These are phyloP conservation scores for Allantophomopsis lycopodina DNA, from an alignment of 2,329 filamentous ascomycete species.

Conservation along the genomic window DNA sequence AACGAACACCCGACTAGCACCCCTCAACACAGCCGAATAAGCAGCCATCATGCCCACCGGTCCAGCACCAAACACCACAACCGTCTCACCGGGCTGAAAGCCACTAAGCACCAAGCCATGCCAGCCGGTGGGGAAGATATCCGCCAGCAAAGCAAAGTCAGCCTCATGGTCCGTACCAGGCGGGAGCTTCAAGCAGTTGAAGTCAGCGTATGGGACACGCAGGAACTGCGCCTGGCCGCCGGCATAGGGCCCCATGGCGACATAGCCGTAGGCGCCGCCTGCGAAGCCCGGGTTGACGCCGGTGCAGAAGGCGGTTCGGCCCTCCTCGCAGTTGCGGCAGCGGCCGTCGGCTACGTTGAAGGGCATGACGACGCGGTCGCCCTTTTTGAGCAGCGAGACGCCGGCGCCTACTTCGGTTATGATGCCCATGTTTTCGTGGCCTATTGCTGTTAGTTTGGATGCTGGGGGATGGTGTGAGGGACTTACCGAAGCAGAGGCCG, in stretches of 20 bases:
- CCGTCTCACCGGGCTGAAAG: constrained; percentile 44
- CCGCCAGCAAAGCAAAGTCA: constrained; percentile 40
- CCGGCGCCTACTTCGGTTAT: constrained; percentile 39
- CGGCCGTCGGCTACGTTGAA: constrained; percentile 52
- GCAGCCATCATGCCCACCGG: constrained; percentile 55
- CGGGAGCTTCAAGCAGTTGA: constrained; percentile 49
- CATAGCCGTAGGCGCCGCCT: constrained; percentile 46
- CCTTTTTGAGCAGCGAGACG: constrained; percentile 46
- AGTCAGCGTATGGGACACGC: constrained; percentile 52
- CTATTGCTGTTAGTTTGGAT: constrained; percentile 9
- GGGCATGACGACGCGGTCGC: constrained; percentile 49
- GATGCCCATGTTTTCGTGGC: constrained; percentile 48
- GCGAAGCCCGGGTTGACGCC: constrained; percentile 36
- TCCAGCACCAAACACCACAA: constrained; percentile 50
- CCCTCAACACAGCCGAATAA: constrained; percentile 45
- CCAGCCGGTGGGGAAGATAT: constrained; percentile 38
- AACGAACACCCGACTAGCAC: constrained; percentile 45
- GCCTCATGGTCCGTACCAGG: constrained; percentile 45
- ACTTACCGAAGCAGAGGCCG: constrained; percentile 43
- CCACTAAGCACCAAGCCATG: constrained; percentile 41
- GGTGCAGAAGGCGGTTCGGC: constrained; percentile 50
- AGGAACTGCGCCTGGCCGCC: constrained; percentile 45
- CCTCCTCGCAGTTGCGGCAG: constrained; percentile 51
- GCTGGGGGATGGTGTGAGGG: constrained; percentile 4
- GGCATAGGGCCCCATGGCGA: constrained; percentile 41